Evolutionary conservation across 495 filamentous ascomycete genomes (phyloP), one percentile per base, ranked within the genome.

Genomic region (Letharia lupina): DNA sequence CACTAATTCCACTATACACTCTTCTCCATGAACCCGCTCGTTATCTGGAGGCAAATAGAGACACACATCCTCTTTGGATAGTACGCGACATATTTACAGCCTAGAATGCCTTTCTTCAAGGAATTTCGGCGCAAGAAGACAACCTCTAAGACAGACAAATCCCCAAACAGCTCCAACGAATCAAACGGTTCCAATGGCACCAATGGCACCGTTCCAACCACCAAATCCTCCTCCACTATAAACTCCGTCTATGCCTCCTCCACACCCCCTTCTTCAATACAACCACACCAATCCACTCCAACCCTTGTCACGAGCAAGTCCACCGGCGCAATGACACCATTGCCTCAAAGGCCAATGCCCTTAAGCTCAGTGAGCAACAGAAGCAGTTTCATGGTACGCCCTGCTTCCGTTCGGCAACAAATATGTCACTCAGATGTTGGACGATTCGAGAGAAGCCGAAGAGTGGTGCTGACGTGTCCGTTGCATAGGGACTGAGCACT

Each of bases 31-130:
- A 64, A 13, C n/a, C 28, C n/a, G 9, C 61, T 50, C 35, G n/a
- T 48, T 60, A 13, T 41, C 41, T 54, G 16, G 33, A 35, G 41
- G 9, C 16, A 52, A 28, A 40, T 13, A 41, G 28, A 31, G 62
- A 60, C 44, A 64, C 16, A 52, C 8, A 64, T 56, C 6, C 28
- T 40, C 15, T 39, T 58, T 37, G 60, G 31, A 42, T 65, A 45
- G 16, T 3, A 23, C 42, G 50, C 28, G 37, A 48, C 20, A 8
- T 28, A 50, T 16, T 42, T 37, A 18, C 28, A 39, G 3, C 31
- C 39, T 45, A 23, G 41, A 60, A 84, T 84, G 82, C 76, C 88
- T 50, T 91, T 96, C 73, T 82, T 95, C 75, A 91, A 87, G 73
- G 84, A 89, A 68, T 76, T 96, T 60, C 87, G 89, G 69, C 84